Percentiles rank a stretch among this genome's conserved stretches.
These are phyloP conservation scores for Arthrinium puccinioides DNA, from an alignment of 2,329 filamentous ascomycete genomes.

Conservation along the genomic window DNA sequence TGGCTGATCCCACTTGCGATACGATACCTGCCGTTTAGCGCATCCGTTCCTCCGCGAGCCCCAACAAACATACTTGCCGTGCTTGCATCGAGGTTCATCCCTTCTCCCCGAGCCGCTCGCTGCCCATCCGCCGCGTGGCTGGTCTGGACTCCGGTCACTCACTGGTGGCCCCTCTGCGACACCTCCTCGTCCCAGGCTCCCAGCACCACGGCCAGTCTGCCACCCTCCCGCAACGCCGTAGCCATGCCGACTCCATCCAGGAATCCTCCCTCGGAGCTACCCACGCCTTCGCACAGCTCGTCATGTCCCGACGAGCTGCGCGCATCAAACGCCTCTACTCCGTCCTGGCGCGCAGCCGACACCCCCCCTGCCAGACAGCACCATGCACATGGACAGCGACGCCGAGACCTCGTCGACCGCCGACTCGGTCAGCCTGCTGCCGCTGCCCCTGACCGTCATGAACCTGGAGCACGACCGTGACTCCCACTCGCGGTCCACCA, in stretches of 20 bases:
- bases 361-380: neutral
- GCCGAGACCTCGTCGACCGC: neutral
- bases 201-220: too few relatives aligned
- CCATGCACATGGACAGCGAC: neutral
- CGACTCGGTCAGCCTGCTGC: neutral
- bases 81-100: neutral
- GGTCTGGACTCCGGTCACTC: too few relatives aligned
- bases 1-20: too few relatives aligned
- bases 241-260: constrained; percentile 3
- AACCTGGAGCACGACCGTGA: neutral
- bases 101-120: neutral
- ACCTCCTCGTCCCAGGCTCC: too few relatives aligned
- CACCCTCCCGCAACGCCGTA: neutral
- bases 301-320: constrained; percentile 3
- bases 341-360: neutral
- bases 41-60: neutral
- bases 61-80: neutral
- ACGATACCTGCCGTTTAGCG: too few relatives aligned
- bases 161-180: too few relatives aligned
- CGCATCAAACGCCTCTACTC: neutral
- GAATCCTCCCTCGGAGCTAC: constrained; percentile 1
- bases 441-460: neutral
- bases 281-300: neutral
- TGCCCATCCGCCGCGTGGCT: too few relatives aligned
- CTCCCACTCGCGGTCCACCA: neutral